A percentile compares a stretch with the other conserved stretches of the same genome.
These are phyloP conservation scores for Candida krabiensis DNA, from an alignment of 805 yeast genomes.

Conservation along the genomic window DNA sequence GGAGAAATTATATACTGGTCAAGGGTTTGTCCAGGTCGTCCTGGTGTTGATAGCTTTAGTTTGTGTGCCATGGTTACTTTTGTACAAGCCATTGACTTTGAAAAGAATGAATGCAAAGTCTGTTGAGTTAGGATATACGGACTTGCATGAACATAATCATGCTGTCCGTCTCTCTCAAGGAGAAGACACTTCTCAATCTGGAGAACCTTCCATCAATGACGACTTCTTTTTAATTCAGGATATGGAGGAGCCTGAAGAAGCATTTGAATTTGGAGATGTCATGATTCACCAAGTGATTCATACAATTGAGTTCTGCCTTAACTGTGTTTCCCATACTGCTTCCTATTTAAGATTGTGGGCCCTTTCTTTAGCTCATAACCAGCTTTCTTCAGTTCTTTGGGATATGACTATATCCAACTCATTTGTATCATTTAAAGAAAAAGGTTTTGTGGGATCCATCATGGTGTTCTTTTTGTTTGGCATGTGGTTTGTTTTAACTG, in stretches of 20 bases:
- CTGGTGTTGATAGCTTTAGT: constrained; percentile 58
- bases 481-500: constrained; percentile 74
- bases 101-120: constrained; percentile 48
- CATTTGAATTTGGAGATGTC: constrained; percentile 59
- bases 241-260: constrained; percentile 41
- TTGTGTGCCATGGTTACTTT: constrained; percentile 74
- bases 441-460: constrained; percentile 54
- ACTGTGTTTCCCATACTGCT: constrained; percentile 79
- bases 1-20: constrained; percentile 65
- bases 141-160: constrained; percentile 37
- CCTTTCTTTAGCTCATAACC: constrained; percentile 77
- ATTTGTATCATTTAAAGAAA: constrained; percentile 43
- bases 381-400: constrained; percentile 72
- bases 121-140: constrained; percentile 50
- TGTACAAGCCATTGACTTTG: constrained; percentile 58
- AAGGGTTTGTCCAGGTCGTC: constrained; percentile 57
- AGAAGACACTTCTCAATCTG: constrained; percentile 21
- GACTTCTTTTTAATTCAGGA: constrained; percentile 27
- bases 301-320: constrained; percentile 76
- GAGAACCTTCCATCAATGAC: constrained; percentile 27
- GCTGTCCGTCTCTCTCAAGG: constrained; percentile 26
- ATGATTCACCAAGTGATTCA: constrained; percentile 80
- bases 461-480: constrained; percentile 64
- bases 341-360: constrained; percentile 81
- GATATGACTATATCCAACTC: constrained; percentile 69